Base-by-base conservation (phyloP, 352 stramenopile genomes). In the Blastocystis sp. region DNA sequence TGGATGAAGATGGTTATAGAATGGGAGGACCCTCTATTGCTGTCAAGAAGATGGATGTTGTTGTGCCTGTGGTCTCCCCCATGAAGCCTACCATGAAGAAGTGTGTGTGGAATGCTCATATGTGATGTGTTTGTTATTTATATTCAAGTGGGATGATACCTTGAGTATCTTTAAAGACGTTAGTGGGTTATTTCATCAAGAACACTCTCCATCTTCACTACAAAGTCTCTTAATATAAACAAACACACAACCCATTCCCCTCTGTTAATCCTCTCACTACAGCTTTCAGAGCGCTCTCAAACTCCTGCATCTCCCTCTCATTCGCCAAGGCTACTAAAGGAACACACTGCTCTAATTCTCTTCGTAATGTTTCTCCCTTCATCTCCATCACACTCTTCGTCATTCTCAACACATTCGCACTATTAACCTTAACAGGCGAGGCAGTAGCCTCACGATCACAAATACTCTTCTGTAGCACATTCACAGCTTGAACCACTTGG, bases 401-500 rank as follows among this genome's bases (percentile, higher is more conserved):
- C 48, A 84, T 54, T 33, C 15, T 1, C 73, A 42, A n/a, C 30
- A 84, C 73, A 5, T 11, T 35, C 27, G 22, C 51, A 22, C 44
- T 54, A 51, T 30, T 84, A 5, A 84, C 44, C 73, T 48, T 64
- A 4, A 64, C 24, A 11, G 40, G 37, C 40, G n/a, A 48, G 7
- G 44, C 37, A 48, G 2, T 48, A 2, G 2, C 9, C 40, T 48
- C 40, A 7, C 56, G 56, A 62, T 33, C 44, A 42, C 37, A 42
- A 33, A 66, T 22, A 9, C 0, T n/a, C 15, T 42, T 33, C 73
- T 84, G 73, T n/a, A 84, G 27, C 3, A 24, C 51, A 44, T 84
- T 84, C 13, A 56, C 59, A 2, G n/a, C 53, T 30, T 84, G 53
- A 44, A 84, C 44, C 48, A 84, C 22, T 57, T 84, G 73, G 56